phyloP scores from a whole-genome alignment of 495 filamentous ascomycete genomes.

The Hypoxylon fragiforme region DNA sequence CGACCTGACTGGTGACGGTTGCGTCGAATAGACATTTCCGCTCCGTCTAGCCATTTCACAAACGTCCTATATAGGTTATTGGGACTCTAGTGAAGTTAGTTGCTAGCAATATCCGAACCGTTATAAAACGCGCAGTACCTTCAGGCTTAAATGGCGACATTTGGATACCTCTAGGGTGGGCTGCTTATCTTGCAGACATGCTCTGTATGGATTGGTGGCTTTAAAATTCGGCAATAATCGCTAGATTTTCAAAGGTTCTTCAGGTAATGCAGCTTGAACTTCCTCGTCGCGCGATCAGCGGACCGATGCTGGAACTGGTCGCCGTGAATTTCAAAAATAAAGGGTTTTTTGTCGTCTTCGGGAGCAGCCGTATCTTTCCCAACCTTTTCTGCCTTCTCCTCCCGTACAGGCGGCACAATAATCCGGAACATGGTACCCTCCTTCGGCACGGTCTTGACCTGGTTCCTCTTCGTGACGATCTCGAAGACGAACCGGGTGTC shows the following conservation, averaged over 20 bases:
- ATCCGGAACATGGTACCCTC: conserved; percentile 86
- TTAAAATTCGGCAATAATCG: too few species aligned
- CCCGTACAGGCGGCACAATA: conserved; percentile 58
- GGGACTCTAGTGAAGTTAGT: too few species aligned
- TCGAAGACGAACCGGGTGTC: conserved; percentile 88
- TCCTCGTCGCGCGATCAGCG: conserved; percentile 83
- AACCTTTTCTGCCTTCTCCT: conserved; percentile 10
- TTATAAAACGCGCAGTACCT: too few species aligned
- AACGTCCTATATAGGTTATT: too few species aligned
- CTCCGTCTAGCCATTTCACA: too few species aligned
- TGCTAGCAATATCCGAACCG: too few species aligned
- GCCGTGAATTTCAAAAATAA: conserved; percentile 87
- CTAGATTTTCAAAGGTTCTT: conserved; percentile 69
- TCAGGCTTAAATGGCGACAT: too few species aligned
- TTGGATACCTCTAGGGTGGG: too few species aligned
- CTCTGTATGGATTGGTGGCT: too few species aligned
- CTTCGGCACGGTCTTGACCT: conserved; percentile 79
- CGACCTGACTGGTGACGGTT: too few species aligned
- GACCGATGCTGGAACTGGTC: conserved; percentile 82
- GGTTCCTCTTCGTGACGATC: conserved; percentile 71
- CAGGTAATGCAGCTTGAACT: conserved; percentile 79
- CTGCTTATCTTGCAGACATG: too few species aligned
- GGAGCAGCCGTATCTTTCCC: conserved; percentile 1
- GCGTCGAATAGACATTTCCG: too few species aligned
- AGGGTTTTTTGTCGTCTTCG: conserved; percentile 29